Percentiles rank a stretch among this genome's conserved stretches.
phyloP scores from a whole-genome alignment of 495 filamentous ascomycete genomes.

The Amniculicola lignicola region DNA sequence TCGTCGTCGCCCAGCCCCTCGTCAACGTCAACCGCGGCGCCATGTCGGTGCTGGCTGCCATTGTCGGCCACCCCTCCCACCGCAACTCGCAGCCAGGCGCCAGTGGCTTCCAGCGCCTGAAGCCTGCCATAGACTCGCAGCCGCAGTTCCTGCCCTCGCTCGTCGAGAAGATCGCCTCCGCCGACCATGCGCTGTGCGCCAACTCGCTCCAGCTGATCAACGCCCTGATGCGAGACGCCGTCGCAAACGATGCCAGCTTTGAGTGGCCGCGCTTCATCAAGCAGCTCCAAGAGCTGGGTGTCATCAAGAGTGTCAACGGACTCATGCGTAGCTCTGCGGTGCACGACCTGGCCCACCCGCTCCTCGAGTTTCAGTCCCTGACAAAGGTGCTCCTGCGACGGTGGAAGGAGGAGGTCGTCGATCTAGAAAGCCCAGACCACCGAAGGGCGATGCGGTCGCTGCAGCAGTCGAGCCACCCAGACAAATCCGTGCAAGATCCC shows the following conservation, averaged over 20 bases:
- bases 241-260: conserved; percentile 68
- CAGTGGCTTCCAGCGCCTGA: conserved; percentile 68
- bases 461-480: conserved; percentile 75
- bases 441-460: conserved; percentile 79
- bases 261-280: conserved; percentile 98
- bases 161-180: conserved; percentile 80
- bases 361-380: conserved; percentile 91
- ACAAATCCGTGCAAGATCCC: conserved; percentile 45
- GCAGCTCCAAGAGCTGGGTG: conserved; percentile 82
- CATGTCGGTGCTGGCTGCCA: conserved; percentile 91
- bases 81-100: conserved; percentile 48
- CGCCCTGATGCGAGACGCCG: conserved; percentile 87
- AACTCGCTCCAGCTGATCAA: conserved; percentile 95
- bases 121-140: conserved; percentile 84
- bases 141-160: conserved; percentile 94
- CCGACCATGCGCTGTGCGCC: conserved; percentile 93
- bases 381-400: conserved; percentile 87
- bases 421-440: conserved; percentile 85
- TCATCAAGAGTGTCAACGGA: conserved; percentile 84
- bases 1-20: conserved; percentile 91
- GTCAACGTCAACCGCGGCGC: conserved; percentile 96
- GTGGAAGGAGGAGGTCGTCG: conserved; percentile 81
- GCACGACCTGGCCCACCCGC: conserved; percentile 88
- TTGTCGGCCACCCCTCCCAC: conserved; percentile 78
- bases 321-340: conserved; percentile 91